phyloP scores from a whole-genome alignment of 1,139 yeast species.

The Geotrichum siamense region DNA sequence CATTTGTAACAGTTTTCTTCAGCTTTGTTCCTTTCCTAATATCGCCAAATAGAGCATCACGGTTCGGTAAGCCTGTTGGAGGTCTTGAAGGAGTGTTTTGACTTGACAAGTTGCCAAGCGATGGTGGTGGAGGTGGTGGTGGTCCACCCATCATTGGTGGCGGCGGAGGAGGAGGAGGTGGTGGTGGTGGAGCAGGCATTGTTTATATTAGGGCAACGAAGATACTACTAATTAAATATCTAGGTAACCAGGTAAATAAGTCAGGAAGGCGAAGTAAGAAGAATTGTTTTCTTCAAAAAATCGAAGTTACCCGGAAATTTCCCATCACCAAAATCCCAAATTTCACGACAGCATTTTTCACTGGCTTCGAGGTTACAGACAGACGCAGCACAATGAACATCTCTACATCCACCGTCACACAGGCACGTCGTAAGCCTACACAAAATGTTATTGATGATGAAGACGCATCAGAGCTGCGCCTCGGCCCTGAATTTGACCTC shows the following conservation, averaged over 20 bases:
- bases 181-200: conserved; percentile 25
- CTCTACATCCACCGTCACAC: conserved; percentile 82
- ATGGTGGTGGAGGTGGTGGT: conserved; percentile 33
- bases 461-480: conserved; percentile 75
- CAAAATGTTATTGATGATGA: conserved; percentile 57
- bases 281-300: too few relatives aligned
- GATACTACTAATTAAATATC: too few relatives aligned
- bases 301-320: neutral
- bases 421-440: conserved; percentile 70
- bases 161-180: conserved; percentile 29
- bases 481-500: conserved; percentile 88
- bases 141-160: conserved; percentile 27
- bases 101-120: conserved; percentile 29
- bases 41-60: conserved; percentile 81
- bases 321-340: neutral
- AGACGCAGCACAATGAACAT: conserved; percentile 56
- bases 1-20: conserved; percentile 72
- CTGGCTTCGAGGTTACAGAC: neutral
- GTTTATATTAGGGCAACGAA: too few relatives aligned
- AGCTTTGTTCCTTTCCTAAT: conserved; percentile 71
- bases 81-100: conserved; percentile 23
- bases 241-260: too few relatives aligned
- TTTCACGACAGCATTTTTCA: neutral
- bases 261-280: too few relatives aligned
- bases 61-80: conserved; percentile 24